These are phyloP conservation scores for Gossypium trilobum DNA, from an alignment of 441 rosid species.

Conservation along the genomic window DNA sequence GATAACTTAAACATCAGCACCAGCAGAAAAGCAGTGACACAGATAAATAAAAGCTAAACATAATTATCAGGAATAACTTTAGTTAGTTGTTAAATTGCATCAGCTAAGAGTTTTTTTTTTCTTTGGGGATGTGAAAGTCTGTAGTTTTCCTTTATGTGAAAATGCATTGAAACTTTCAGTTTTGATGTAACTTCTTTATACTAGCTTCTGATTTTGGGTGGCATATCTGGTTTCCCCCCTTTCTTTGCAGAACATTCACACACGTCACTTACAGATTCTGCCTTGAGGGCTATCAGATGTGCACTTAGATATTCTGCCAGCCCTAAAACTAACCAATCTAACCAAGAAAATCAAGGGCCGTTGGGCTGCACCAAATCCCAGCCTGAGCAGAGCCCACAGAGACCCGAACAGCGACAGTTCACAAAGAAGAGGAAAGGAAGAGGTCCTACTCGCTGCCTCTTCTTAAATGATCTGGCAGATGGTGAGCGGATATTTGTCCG, in stretches of 20 bases:
- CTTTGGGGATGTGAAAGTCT: not conserved
- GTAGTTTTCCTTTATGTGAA: slow-evolving; percentile 1
- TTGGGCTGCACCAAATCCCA: not conserved
- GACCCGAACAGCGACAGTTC: not conserved
- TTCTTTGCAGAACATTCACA: slow-evolving; percentile 15
- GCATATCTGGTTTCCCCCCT: not conserved
- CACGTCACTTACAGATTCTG: slow-evolving; percentile 3
- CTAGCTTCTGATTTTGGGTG: not conserved
- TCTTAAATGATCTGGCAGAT: slow-evolving; percentile 20
- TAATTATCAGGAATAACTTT: not conserved
- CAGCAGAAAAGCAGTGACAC: not conserved
- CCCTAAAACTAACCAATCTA: slow-evolving; percentile 10
- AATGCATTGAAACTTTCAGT: not conserved
- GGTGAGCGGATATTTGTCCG: slow-evolving; percentile 27
- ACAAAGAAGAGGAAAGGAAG: slow-evolving; percentile 17
- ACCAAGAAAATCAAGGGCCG: not conserved
- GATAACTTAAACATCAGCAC: not conserved
- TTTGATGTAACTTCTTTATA: not conserved
- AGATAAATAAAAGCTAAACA: not conserved
- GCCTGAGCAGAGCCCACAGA: slow-evolving; percentile 4
- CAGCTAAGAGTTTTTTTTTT: not conserved
- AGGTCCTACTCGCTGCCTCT: slow-evolving; percentile 27
- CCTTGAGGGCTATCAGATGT: slow-evolving; percentile 14
- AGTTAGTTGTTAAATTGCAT: not conserved
- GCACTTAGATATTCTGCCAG: slow-evolving; percentile 8